Evolutionary conservation across 352 stramenopile species (phyloP).

Genomic region (Globisporangium orthogonon): DNA sequence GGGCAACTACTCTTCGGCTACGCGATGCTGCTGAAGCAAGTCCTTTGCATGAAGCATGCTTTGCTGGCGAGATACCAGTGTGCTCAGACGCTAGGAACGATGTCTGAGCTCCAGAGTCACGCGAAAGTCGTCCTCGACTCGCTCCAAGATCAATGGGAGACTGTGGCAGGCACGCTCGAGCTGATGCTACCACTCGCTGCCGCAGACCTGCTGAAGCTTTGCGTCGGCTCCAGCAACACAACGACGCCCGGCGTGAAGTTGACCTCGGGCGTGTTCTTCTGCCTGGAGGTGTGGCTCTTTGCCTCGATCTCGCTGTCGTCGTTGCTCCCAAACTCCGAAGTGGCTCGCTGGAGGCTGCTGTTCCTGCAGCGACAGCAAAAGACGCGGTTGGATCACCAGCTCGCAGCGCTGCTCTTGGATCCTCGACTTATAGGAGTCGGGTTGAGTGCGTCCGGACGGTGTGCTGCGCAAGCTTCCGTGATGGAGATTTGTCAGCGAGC

Average conservation of each 20-base stretch:
- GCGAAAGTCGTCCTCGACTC: background rate
- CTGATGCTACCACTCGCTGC: constrained; percentile 5
- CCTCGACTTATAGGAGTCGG: constrained; percentile 11
- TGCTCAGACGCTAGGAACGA: background rate
- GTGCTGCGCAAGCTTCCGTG: constrained; percentile 5
- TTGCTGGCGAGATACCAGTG: constrained; percentile 1
- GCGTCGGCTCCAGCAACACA: background rate
- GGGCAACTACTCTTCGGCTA: background rate
- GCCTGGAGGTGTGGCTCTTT: constrained; percentile 14
- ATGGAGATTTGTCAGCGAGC: background rate
- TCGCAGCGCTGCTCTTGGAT: constrained; percentile 13
- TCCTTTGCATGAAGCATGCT: constrained; percentile 3
- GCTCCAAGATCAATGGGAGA: constrained; percentile 2
- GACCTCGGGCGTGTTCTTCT: constrained; percentile 8
- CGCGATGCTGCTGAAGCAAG: constrained; percentile 10
- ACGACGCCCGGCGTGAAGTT: background rate
- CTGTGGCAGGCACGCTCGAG: background rate
- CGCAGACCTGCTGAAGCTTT: constrained; percentile 2
- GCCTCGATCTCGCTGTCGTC: background rate
- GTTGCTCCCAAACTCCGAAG: constrained; percentile 1
- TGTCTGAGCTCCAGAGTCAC: background rate
- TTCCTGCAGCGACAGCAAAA: constrained; percentile 2
- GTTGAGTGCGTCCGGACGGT: constrained; percentile 1
- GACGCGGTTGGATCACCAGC: constrained; percentile 8
- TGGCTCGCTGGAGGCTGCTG: background rate